Evolutionary conservation across 1,284 basidiomycete genomes (phyloP).

Genomic region (Phellinidium pouzarii): DNA sequence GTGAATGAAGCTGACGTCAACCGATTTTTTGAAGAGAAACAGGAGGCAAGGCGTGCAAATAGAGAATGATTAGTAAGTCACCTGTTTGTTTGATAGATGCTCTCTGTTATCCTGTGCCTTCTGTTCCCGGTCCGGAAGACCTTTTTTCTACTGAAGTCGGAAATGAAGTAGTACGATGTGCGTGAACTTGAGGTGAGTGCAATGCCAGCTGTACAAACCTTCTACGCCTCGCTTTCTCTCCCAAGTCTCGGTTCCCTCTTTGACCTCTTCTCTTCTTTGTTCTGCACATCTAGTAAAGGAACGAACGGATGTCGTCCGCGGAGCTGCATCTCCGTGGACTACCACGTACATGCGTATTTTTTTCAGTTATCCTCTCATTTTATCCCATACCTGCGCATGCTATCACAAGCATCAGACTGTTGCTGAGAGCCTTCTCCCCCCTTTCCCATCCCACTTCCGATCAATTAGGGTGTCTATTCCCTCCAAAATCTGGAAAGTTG

Average conservation of each 20-base stretch:
- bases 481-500: too few species aligned
- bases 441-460: too few species aligned
- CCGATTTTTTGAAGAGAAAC: conserved; percentile 54
- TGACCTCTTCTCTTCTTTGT: neutral
- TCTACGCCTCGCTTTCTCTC: neutral
- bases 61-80: neutral
- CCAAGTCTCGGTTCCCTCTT: neutral
- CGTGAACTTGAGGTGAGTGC: neutral
- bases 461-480: too few species aligned
- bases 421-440: too few species aligned
- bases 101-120: neutral
- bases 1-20: conserved; percentile 68
- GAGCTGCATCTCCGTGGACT: neutral
- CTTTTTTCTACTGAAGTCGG: neutral
- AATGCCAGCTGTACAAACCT: neutral
- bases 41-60: conserved; percentile 10
- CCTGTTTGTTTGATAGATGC: neutral
- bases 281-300: too few species aligned
- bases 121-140: neutral
- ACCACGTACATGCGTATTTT: neutral
- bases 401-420: too few species aligned
- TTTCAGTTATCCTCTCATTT: neutral
- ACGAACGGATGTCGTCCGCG: too few species aligned
- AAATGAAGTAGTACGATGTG: neutral
- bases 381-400: neutral